Evolutionary conservation across 495 filamentous ascomycete genomes (phyloP), one percentile per base, ranked within the genome.

Genomic region (Choiromyces venosus): DNA sequence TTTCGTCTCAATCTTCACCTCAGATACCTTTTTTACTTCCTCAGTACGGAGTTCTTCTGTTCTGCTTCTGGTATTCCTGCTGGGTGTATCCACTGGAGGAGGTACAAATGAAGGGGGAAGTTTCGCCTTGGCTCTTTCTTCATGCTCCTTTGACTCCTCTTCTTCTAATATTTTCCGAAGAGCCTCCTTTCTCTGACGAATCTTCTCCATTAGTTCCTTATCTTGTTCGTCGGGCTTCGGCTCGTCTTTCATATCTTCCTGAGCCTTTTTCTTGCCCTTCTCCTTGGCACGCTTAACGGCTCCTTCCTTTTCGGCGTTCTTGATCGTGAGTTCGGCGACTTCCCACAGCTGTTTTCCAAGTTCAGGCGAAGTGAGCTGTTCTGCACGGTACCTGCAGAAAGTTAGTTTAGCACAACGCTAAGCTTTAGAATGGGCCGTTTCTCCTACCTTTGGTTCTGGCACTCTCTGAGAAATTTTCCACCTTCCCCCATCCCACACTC

Each of bases 311-410:
- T 99, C 95, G 52, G 89, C 86, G 75, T 86, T 86, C 83, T 94
- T 90, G 73, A 98, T 89, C 80, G 93, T 88, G 82, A 88, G 89
- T 84, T 96, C 95, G 80, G 91, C 96, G 65, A 89, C 86, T 82
- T 93, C 87, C 95, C 95, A 98, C 65, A 99, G 84, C 81, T 88
- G 86, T 85, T 92, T 93, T 65, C 92, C 93, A 61, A 90, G 82
- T 66, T 86, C 87, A 76, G 95, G 92, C 80, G 96, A 90, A 67
- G 85, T 85, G n/a, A 98, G 85, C 78, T 96, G 92, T n/a, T 82
- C 83, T 74, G 91, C 85, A 40, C 79, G 76, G 65, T 81, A 81
- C 64, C 79, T 81, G 44, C 66, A 37, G 38, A 35, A 37, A 19
- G 40, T 70, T 65, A 74, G 69, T 71, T n/a, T 33, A 42, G 29